Evolutionary conservation across 1,284 basidiomycete genomes (phyloP), one percentile per base, ranked within the genome.

Genomic region (Gomphus sp.): DNA sequence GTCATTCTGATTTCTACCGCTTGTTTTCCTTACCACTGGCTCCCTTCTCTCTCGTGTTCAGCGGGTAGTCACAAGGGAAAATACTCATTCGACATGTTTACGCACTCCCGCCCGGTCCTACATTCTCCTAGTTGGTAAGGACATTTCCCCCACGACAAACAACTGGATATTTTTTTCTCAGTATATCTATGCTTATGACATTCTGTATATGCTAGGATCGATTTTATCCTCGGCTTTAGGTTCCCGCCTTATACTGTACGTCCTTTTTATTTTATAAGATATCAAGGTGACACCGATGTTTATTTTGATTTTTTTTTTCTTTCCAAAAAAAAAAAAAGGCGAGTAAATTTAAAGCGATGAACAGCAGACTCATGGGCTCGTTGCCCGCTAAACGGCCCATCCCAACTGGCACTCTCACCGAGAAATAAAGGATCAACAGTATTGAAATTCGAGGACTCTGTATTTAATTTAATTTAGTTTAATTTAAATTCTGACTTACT

Each of bases 51-150:
- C n/a, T 22, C 28, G 34, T 39, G 39, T 16, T 22, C 28, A 87
- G 86, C 75, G 51, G 87, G 88, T 7, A 75, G 74, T 48, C 80
- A 85, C 64, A 80, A 78, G 0, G 79, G 84, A 45, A 87, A 87
- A 69, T 84, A 73, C 64, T 70, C 73, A 0, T 90, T 89, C 65
- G 82, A 87, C 59, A 73, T 77, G 65, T 89, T 89, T 71, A 87
- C 86, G 0, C 87, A 90, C 65, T 65, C 78, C 12, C 76, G 87
- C 56, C 64, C 80, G 10, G 79, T 81, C 0, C 58, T 88, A 34
- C 82, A 87, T 65, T 78, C 77, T 2, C 86, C 87, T 16, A 48
- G 11, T 3, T 59, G 58, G 58, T 59, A 36, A 9, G 51, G 10
- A 3, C 8, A 48, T 14, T 47, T 31, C 37, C 41, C 31, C 6